A percentile compares a stretch with the other conserved stretches of the same genome.
Evolutionary conservation across 352 stramenopile genomes (phyloP).

Genomic region (Phytophthora europaea): DNA sequence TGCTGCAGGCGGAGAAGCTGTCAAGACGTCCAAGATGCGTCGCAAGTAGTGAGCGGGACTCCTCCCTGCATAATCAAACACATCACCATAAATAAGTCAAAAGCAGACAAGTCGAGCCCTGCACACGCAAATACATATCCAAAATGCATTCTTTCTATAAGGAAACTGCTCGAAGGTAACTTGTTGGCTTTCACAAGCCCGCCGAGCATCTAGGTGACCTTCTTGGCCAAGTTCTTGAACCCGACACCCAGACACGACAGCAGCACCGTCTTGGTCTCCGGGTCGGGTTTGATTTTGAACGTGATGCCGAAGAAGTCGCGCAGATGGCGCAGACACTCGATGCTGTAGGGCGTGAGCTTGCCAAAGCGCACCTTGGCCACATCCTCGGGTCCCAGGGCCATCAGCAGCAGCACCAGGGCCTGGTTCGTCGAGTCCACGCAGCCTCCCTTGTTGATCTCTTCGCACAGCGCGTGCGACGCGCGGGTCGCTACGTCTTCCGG

Average conservation of each 20-base stretch:
- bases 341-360: slow-evolving; percentile 91
- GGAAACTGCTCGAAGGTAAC: slow-evolving; percentile 24
- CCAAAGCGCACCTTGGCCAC: slow-evolving; percentile 95
- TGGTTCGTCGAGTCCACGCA: slow-evolving; percentile 97
- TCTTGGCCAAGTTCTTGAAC: slow-evolving; percentile 97
- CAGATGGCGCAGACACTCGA: slow-evolving; percentile 91
- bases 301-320: slow-evolving; percentile 95
- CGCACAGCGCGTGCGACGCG: slow-evolving; percentile 95
- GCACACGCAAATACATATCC: slow-evolving; percentile 27
- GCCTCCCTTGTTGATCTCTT: slow-evolving; percentile 96
- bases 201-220: slow-evolving; percentile 88
- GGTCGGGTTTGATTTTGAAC: slow-evolving; percentile 94
- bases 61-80: slow-evolving; percentile 2
- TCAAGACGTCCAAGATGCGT: slow-evolving; percentile 71
- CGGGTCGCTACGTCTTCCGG: slow-evolving; percentile 97
- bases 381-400: slow-evolving; percentile 98
- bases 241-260: slow-evolving; percentile 95
- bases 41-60: slow-evolving; percentile 51
- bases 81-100: background rate
- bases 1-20: slow-evolving; percentile 63
- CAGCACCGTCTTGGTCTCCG: slow-evolving; percentile 91
- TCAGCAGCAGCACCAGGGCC: slow-evolving; percentile 96
- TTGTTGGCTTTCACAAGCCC: slow-evolving; percentile 3
- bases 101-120: background rate
- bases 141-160: slow-evolving; percentile 50